A percentile compares a stretch with the other conserved stretches of the same genome.
Conservation (phyloP, 805 yeast genomes). For the Wickerhamiella parazyma region DNA sequence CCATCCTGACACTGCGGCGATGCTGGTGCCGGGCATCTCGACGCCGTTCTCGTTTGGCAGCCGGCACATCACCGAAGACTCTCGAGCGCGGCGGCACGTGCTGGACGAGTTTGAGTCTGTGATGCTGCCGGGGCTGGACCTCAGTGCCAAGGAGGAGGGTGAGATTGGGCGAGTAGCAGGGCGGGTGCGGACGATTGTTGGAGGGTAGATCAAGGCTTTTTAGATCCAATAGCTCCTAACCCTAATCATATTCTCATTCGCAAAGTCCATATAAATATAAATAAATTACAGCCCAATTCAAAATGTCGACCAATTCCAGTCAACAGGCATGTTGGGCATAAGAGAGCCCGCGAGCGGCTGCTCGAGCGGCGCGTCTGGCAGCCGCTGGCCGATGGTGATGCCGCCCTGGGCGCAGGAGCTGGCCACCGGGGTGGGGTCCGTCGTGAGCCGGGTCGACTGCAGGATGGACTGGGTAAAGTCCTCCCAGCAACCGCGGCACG, state of each 20-base stretch:
- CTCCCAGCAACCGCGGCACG: slow-evolving; percentile 52
- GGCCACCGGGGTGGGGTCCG: slow-evolving; percentile 11
- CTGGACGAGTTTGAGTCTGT: slow-evolving; percentile 39
- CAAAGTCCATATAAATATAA: background rate
- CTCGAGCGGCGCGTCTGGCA: slow-evolving; percentile 9
- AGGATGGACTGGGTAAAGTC: slow-evolving; percentile 43
- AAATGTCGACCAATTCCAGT: slow-evolving; percentile 72
- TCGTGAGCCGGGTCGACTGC: slow-evolving; percentile 19
- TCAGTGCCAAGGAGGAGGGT: slow-evolving; percentile 55
- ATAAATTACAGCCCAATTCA: slow-evolving; percentile 19
- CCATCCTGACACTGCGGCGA: slow-evolving; percentile 39
- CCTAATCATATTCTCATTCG: too few relatives aligned
- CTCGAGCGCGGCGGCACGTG: slow-evolving; percentile 39
- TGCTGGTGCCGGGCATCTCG: slow-evolving; percentile 42
- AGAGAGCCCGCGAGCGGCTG: slow-evolving; percentile 27
- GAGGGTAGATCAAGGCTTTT: too few relatives aligned
- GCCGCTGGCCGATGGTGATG: slow-evolving; percentile 14
- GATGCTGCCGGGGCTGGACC: slow-evolving; percentile 37
- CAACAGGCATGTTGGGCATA: slow-evolving; percentile 40
- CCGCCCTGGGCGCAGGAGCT: slow-evolving; percentile 8
- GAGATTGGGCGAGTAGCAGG: slow-evolving; percentile 43
- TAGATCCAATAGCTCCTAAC: too few relatives aligned
- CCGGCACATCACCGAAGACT: slow-evolving; percentile 42
- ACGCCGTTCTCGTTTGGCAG: slow-evolving; percentile 40
- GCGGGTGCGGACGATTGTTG: background rate